Percentiles rank a stretch among this genome's conserved stretches.
Conservation (phyloP, 768 basidiomycete species). For the Leucosporidium yakuticum region DNA sequence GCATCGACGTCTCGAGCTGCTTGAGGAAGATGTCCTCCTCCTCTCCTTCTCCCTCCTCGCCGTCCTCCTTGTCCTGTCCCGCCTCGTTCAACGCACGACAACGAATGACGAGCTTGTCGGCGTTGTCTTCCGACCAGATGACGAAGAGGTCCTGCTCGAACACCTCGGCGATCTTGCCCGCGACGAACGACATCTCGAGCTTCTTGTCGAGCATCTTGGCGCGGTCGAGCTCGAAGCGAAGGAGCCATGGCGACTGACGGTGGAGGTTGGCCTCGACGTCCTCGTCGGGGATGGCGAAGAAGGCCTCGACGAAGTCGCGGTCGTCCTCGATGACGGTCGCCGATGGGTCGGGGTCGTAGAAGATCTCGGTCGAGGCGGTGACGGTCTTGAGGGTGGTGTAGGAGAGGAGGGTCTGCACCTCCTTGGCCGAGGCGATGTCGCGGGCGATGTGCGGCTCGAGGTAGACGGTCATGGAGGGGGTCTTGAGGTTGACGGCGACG, state of each 20-base stretch:
- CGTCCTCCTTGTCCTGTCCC: slow-evolving; percentile 68
- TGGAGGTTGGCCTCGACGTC: slow-evolving; percentile 85
- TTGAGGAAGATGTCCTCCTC: slow-evolving; percentile 96
- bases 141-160: slow-evolving; percentile 96
- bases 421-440: slow-evolving; percentile 64
- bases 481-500: slow-evolving; percentile 97
- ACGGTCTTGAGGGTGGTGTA: slow-evolving; percentile 90
- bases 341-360: slow-evolving; percentile 89
- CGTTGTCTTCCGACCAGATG: slow-evolving; percentile 98
- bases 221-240: slow-evolving; percentile 93
- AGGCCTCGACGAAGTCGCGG: slow-evolving; percentile 88
- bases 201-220: slow-evolving; percentile 97
- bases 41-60: slow-evolving; percentile 50
- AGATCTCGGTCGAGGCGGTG: slow-evolving; percentile 91
- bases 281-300: slow-evolving; percentile 99
- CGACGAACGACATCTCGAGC: slow-evolving; percentile 89
- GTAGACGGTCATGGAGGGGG: slow-evolving; percentile 90
- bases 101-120: slow-evolving; percentile 92
- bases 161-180: slow-evolving; percentile 82
- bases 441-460: slow-evolving; percentile 64
- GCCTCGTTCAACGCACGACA: slow-evolving; percentile 79
- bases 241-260: slow-evolving; percentile 91
- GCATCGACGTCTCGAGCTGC: slow-evolving; percentile 91
- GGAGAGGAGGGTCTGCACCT: slow-evolving; percentile 85
- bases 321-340: slow-evolving; percentile 96